phyloP scores from a whole-genome alignment of 495 filamentous ascomycete species.

The Chaetomium tenue region DNA sequence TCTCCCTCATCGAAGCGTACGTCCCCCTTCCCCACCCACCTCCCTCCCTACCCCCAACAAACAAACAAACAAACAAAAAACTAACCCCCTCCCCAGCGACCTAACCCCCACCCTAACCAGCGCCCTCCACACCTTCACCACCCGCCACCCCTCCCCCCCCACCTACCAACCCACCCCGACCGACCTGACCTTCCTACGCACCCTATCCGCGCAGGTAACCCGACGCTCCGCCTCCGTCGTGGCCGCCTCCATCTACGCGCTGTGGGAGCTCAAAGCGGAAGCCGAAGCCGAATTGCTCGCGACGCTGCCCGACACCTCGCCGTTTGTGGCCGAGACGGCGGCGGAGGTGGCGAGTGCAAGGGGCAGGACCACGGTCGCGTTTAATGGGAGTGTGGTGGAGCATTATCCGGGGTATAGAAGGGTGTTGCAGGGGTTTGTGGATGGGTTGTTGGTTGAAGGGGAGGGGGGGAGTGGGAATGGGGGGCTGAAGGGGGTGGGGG shows the following conservation, averaged over 20 bases:
- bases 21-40: constrained; percentile 22
- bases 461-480: background rate
- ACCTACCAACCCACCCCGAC: constrained; percentile 36
- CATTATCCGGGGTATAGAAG: constrained; percentile 58
- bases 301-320: constrained; percentile 3
- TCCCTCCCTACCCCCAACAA: background rate
- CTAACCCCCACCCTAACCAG: constrained; percentile 35
- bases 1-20: constrained; percentile 61
- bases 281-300: constrained; percentile 37
- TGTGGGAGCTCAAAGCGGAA: constrained; percentile 57
- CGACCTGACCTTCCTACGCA: constrained; percentile 55
- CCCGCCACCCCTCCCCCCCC: constrained; percentile 47
- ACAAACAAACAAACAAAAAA: no score
- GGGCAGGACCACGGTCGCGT: constrained; percentile 51
- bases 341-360: constrained; percentile 26
- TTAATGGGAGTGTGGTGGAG: constrained; percentile 64
- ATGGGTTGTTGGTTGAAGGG: constrained; percentile 42
- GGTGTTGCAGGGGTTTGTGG: constrained; percentile 52
- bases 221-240: constrained; percentile 62
- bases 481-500: constrained; percentile 12
- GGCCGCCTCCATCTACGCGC: constrained; percentile 59
- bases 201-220: constrained; percentile 55
- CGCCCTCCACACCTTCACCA: constrained; percentile 37
- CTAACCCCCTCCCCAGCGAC: constrained; percentile 31
- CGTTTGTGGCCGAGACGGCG: constrained; percentile 28